Conservation (phyloP, 805 yeast species). For the Wickerhamiella hasegawae region DNA sequence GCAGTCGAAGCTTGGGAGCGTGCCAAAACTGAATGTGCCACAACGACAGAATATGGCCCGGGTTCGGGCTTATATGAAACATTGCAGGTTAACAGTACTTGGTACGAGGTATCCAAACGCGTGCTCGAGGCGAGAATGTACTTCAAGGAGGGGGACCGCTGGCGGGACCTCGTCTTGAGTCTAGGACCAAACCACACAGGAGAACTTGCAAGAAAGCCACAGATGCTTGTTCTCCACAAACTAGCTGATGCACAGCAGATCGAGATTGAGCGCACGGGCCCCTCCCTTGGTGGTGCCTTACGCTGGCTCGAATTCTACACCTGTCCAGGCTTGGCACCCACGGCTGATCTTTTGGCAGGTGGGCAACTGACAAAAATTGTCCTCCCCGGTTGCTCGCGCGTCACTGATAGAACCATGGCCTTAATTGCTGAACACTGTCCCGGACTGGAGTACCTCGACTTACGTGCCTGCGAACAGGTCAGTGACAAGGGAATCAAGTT, state of each 20-base stretch:
- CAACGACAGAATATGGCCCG: conserved; percentile 6
- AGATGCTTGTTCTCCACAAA: conserved; percentile 51
- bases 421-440: conserved; percentile 40
- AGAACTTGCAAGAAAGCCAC: conserved; percentile 15
- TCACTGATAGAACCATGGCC: conserved; percentile 44
- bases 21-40: conserved; percentile 12
- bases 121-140: conserved; percentile 39
- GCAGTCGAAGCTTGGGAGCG: conserved; percentile 30
- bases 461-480: conserved; percentile 69
- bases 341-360: conserved; percentile 29
- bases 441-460: conserved; percentile 46
- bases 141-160: conserved; percentile 34
- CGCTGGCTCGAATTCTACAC: conserved; percentile 68
- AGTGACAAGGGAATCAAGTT: conserved; percentile 60
- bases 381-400: conserved; percentile 53
- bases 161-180: conserved; percentile 27
- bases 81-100: conserved; percentile 49
- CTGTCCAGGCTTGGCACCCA: conserved; percentile 58
- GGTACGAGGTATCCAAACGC: conserved; percentile 41
- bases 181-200: conserved; percentile 6
- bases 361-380: conserved; percentile 29
- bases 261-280: conserved; percentile 34
- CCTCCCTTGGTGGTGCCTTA: conserved; percentile 31
- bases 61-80: conserved; percentile 38
- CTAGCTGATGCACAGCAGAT: conserved; percentile 36